Conservation (phyloP, 2,329 filamentous ascomycete species). For the Sporothrix brasiliensis region DNA sequence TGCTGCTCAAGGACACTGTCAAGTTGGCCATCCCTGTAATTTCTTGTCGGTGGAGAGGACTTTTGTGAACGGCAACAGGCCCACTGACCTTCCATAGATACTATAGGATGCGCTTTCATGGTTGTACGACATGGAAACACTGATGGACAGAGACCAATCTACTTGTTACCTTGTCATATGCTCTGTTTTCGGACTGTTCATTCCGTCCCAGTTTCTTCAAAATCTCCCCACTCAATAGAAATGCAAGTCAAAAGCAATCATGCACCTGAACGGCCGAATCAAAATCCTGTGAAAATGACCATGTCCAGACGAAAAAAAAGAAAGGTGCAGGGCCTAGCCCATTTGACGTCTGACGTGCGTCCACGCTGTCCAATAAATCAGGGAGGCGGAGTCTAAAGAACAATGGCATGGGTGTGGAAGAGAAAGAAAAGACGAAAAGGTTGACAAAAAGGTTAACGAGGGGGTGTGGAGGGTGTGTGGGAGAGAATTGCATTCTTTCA, state of each 20-base stretch:
- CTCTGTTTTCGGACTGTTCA: background rate
- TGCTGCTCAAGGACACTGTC: background rate
- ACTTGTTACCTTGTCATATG: background rate
- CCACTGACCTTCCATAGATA: background rate
- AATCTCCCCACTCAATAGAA: too few species aligned
- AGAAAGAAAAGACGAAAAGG: background rate
- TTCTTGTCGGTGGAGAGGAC: background rate
- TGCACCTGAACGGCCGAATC: background rate
- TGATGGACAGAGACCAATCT: background rate
- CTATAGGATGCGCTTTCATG: background rate
- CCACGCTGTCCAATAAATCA: background rate
- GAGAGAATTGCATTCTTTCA: background rate
- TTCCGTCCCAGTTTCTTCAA: background rate
- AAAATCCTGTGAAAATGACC: background rate
- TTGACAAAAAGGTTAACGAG: background rate
- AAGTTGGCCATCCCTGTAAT: constrained; percentile 8
- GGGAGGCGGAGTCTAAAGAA: background rate
- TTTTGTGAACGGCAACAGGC: background rate
- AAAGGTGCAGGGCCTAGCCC: background rate
- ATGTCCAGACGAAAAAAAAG: background rate
- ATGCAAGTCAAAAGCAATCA: background rate
- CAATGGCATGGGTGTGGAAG: background rate
- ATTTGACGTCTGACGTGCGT: constrained; percentile 18
- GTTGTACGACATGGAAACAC: too few species aligned
- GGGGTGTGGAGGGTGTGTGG: background rate